A percentile compares a stretch with the other conserved stretches of the same genome.
These are phyloP conservation scores for Harrya chromipes DNA, from an alignment of 768 basidiomycete genomes.

Conservation along the genomic window DNA sequence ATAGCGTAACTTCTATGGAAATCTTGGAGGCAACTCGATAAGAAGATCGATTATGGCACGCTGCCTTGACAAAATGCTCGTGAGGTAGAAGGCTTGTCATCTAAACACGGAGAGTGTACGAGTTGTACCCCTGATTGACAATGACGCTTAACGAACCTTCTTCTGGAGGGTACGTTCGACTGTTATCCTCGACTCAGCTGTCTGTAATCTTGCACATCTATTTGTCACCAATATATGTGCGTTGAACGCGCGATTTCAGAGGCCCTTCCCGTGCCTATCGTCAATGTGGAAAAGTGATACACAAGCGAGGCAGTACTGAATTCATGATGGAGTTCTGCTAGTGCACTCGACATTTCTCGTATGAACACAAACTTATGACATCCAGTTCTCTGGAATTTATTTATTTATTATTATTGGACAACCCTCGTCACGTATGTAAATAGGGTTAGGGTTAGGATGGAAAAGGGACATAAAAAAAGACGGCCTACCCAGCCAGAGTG, in stretches of 20 bases:
- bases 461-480: slow-evolving; percentile 14
- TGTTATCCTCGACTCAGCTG: not conserved
- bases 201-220: not conserved
- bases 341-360: no score
- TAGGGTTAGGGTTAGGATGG: slow-evolving; percentile 41
- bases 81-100: slow-evolving; percentile 8
- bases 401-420: no score
- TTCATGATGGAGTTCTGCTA: no score
- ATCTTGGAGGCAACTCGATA: slow-evolving; percentile 63
- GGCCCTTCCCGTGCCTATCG: no score
- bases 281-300: no score
- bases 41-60: not conserved
- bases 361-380: no score
- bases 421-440: no score
- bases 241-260: no score
- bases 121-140: not conserved
- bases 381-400: no score
- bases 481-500: slow-evolving; percentile 42
- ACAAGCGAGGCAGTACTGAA: no score
- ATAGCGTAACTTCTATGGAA: slow-evolving; percentile 96
- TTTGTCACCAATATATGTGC: not conserved
- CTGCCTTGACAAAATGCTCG: not conserved
- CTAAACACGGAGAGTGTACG: not conserved
- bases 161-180: not conserved
- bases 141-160: not conserved